A percentile compares a stretch with the other conserved stretches of the same genome.
phyloP scores from a whole-genome alignment of 1,139 yeast genomes.

The Geotrichum aggregatum region DNA sequence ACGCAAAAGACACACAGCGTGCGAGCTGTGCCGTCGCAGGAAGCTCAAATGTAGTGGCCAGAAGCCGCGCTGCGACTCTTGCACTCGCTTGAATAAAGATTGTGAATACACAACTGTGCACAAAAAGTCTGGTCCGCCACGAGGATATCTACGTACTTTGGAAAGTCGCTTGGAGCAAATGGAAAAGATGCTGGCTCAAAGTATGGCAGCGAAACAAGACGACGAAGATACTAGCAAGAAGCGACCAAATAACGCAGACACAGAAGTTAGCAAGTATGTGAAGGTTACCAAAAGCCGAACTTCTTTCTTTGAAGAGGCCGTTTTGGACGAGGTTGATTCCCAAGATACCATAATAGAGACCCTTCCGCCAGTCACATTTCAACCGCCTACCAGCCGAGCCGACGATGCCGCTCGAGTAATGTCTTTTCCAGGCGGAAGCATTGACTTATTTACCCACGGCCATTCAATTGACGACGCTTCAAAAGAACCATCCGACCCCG shows the following conservation, averaged over 20 bases:
- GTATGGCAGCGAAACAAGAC: neutral
- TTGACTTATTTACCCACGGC: slow-evolving; percentile 10
- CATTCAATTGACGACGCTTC: neutral
- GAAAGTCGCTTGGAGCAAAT: slow-evolving; percentile 33
- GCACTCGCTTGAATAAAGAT: slow-evolving; percentile 29
- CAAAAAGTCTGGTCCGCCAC: slow-evolving; percentile 35
- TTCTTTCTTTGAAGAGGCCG: neutral
- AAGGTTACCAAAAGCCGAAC: neutral
- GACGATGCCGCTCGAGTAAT: slow-evolving; percentile 7
- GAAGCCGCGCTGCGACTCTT: slow-evolving; percentile 34
- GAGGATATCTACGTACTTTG: slow-evolving; percentile 35
- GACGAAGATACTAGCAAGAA: neutral
- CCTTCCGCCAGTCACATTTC: slow-evolving; percentile 3
- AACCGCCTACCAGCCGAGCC: neutral
- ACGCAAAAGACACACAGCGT: slow-evolving; percentile 33
- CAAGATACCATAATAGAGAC: neutral
- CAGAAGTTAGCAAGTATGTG: neutral
- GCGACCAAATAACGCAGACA: neutral
- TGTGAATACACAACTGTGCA: slow-evolving; percentile 34
- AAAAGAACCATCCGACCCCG: slow-evolving; percentile 1
- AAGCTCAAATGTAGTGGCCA: slow-evolving; percentile 37
- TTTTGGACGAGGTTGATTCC: neutral
- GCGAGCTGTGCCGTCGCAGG: slow-evolving; percentile 35
- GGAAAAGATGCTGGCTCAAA: slow-evolving; percentile 24
- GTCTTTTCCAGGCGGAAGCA: slow-evolving; percentile 4